Conservation (phyloP, 2,329 filamentous ascomycete genomes). For the Trichophyton verrucosum region DNA sequence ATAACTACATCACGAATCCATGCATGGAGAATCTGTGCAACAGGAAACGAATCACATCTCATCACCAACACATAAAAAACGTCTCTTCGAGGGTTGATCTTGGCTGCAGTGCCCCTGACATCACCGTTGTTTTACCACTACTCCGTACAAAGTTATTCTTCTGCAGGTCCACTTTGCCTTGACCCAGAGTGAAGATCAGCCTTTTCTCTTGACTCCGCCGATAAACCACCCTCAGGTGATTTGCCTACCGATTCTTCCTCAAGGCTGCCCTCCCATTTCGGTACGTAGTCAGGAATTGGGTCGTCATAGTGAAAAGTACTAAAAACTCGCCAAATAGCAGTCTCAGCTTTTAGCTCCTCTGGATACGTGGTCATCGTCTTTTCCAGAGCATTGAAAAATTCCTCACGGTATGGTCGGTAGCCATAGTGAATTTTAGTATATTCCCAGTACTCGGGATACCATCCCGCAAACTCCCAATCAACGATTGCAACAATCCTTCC, state of each 20-base stretch:
- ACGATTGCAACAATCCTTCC: constrained; percentile 34
- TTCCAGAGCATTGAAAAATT: not conserved
- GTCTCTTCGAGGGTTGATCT: not conserved
- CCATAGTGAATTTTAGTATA: constrained; percentile 19
- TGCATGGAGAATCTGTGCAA: not conserved
- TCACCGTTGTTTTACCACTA: not conserved
- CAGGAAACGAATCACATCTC: not conserved
- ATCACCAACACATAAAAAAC: not conserved
- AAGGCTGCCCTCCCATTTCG: not conserved
- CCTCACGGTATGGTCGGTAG: not conserved
- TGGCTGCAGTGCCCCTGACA: not conserved
- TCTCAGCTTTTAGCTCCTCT: not conserved
- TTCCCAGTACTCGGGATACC: constrained; percentile 37
- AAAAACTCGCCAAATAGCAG: not conserved
- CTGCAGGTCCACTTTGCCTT: too few relatives aligned
- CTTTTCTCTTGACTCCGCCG: too few relatives aligned
- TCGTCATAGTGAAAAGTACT: not conserved
- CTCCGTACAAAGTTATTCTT: too few relatives aligned
- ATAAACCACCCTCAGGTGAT: too few relatives aligned
- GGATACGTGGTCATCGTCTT: not conserved
- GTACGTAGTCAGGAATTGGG: not conserved
- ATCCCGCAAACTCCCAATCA: constrained; percentile 36
- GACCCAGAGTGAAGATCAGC: too few relatives aligned
- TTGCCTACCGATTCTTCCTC: not conserved
- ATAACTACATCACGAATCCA: too few relatives aligned